These are phyloP conservation scores for Daldinia loculata DNA, from an alignment of 495 filamentous ascomycete genomes.

Conservation along the genomic window DNA sequence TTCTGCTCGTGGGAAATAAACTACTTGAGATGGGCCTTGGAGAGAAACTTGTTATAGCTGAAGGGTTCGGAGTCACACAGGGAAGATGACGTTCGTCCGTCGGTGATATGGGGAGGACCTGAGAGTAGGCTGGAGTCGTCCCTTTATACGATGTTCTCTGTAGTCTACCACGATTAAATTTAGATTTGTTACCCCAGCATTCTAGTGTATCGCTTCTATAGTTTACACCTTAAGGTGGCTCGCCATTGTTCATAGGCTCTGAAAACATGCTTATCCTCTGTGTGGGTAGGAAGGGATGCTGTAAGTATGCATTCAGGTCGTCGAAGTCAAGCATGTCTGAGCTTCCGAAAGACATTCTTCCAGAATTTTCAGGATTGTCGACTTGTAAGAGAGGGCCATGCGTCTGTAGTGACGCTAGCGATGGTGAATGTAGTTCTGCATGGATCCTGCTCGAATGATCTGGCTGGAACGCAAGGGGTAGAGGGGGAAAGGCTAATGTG, in stretches of 20 bases:
- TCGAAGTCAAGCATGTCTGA: neutral
- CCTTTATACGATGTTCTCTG: neutral
- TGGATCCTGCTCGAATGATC: neutral
- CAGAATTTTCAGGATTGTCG: neutral
- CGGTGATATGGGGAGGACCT: neutral
- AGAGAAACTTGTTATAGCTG: neutral
- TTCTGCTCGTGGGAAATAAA: conserved; percentile 57
- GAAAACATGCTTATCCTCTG: neutral
- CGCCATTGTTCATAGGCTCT: neutral
- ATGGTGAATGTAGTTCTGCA: neutral
- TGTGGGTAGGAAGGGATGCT: neutral
- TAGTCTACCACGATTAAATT: neutral
- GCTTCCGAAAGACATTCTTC: neutral
- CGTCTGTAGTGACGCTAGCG: neutral
- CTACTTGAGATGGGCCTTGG: conserved; percentile 42
- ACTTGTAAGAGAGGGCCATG: neutral
- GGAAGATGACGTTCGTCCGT: neutral
- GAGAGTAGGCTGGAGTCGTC: neutral
- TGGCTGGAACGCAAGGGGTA: neutral
- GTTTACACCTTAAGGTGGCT: neutral
- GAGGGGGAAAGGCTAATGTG: neutral
- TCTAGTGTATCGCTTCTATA: neutral
- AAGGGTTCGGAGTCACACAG: neutral
- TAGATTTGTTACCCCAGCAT: neutral
- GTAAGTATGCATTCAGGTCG: neutral